Evolutionary conservation across 176 grass and related monocot genomes (phyloP), one percentile per base, ranked within the genome.

Genomic region (Aegilops tauschii): DNA sequence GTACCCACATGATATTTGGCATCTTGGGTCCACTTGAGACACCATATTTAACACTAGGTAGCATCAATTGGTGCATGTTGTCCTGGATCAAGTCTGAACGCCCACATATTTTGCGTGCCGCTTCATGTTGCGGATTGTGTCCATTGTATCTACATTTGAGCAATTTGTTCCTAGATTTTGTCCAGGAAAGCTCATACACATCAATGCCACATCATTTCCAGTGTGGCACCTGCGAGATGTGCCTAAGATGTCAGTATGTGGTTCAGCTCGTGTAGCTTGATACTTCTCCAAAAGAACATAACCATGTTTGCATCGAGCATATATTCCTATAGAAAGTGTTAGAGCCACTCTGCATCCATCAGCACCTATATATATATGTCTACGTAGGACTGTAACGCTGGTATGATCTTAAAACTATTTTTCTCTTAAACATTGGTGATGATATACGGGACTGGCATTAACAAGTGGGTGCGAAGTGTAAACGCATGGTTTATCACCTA

Each of bases 341-440:
- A 74, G 10, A 30, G 16, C 14, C 9, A 50, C 45, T 2, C 40
- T 80, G 29, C 50, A 56, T n/a, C 11, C 69, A 66, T 76, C 69
- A 23, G 3, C 6, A 34, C 27, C 39, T 49, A 70, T 71, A 3
- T 81, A 16, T 23, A 2, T 81, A 16, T 25, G 21, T 44, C 21
- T 25, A 73, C 30, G 28, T 67, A 4, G 58, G 10, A 40, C 23
- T 62, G 69, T 67, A 56, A 68, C 28, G 25, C 14, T 32, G 21
- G 9, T 42, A 40, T 12, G n/a, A 67, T 67, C 39, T 3, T 45
- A 69, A 66, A 12, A 4, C 34, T 68, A 44, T 7, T n/a, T 61
- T 88, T 83, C 50, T 23, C 81, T 8, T 69, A 27, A 20, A 80
- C 39, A 61, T 72, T 35, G 27, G 28, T 77, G 25, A 77, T 69